These are phyloP conservation scores for Mycena belliarum DNA, from an alignment of 768 basidiomycete genomes.

Conservation along the genomic window DNA sequence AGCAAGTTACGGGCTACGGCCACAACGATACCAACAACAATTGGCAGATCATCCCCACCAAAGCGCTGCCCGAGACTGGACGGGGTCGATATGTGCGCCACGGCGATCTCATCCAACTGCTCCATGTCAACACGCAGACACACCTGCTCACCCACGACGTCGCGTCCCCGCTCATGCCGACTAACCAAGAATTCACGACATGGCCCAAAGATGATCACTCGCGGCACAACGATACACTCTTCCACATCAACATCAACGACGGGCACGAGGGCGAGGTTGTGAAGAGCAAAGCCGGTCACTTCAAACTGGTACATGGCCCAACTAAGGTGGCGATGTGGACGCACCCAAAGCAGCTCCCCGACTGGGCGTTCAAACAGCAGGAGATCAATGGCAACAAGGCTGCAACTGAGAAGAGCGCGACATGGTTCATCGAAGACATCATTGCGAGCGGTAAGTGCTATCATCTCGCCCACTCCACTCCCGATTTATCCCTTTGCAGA, in stretches of 20 bases:
- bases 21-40: slow-evolving; percentile 94
- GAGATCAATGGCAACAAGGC: slow-evolving; percentile 99
- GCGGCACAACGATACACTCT: slow-evolving; percentile 87
- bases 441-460: slow-evolving; percentile 64
- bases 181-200: slow-evolving; percentile 98
- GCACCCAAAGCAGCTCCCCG: slow-evolving; percentile 79
- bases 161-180: slow-evolving; percentile 94
- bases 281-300: slow-evolving; percentile 94
- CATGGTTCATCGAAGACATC: slow-evolving; percentile 90
- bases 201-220: slow-evolving; percentile 77
- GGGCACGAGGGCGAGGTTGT: slow-evolving; percentile 78
- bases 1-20: slow-evolving; percentile 94
- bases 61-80: slow-evolving; percentile 90
- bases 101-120: slow-evolving; percentile 83
- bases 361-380: slow-evolving; percentile 97
- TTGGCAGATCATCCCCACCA: slow-evolving; percentile 95
- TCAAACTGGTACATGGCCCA: slow-evolving; percentile 84
- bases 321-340: slow-evolving; percentile 97
- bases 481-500: slow-evolving; percentile 34
- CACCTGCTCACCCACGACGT: slow-evolving; percentile 94
- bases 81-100: slow-evolving; percentile 91
- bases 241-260: slow-evolving; percentile 73
- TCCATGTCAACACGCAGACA: slow-evolving; percentile 84
- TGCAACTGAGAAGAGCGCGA: slow-evolving; percentile 73
- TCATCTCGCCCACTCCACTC: not conserved